These are phyloP conservation scores for Xylaria sp. DNA, from an alignment of 2,329 filamentous ascomycete species.

Conservation along the genomic window DNA sequence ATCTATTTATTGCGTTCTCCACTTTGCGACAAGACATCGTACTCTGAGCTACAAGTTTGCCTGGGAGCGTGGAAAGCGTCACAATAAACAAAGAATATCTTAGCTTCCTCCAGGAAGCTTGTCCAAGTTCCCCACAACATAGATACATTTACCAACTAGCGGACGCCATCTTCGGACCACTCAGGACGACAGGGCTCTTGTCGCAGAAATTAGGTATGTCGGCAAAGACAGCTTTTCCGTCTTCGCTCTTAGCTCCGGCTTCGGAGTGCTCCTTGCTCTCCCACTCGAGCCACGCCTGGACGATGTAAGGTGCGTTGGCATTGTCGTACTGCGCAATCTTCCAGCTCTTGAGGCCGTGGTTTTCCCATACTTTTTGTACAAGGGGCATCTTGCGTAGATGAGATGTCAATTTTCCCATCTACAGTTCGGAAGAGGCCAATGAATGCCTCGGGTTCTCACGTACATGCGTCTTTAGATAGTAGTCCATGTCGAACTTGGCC, in stretches of 20 bases:
- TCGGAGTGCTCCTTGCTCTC: constrained; percentile 43
- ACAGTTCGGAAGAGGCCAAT: not conserved
- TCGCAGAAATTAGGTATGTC: constrained; percentile 51
- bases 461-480: constrained; percentile 57
- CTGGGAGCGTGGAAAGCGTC: not conserved
- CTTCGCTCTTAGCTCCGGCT: constrained; percentile 34
- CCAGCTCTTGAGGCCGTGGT: constrained; percentile 54
- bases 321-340: constrained; percentile 46
- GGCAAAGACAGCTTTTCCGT: constrained; percentile 41
- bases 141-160: not conserved
- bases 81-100: not conserved
- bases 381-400: constrained; percentile 52
- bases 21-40: not conserved
- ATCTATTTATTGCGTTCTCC: not conserved
- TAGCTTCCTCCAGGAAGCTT: not conserved
- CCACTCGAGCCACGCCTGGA: constrained; percentile 49
- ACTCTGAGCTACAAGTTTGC: not conserved
- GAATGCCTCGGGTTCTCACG: constrained; percentile 4
- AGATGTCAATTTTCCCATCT: not conserved
- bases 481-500: constrained; percentile 59
- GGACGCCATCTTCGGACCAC: constrained; percentile 34
- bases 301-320: constrained; percentile 39
- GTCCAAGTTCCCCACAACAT: not conserved
- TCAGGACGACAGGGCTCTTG: constrained; percentile 30
- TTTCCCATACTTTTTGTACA: constrained; percentile 52